Base-by-base conservation (phyloP, 371 early-diverging fungal species). In the Mortierella sp. region DNA sequence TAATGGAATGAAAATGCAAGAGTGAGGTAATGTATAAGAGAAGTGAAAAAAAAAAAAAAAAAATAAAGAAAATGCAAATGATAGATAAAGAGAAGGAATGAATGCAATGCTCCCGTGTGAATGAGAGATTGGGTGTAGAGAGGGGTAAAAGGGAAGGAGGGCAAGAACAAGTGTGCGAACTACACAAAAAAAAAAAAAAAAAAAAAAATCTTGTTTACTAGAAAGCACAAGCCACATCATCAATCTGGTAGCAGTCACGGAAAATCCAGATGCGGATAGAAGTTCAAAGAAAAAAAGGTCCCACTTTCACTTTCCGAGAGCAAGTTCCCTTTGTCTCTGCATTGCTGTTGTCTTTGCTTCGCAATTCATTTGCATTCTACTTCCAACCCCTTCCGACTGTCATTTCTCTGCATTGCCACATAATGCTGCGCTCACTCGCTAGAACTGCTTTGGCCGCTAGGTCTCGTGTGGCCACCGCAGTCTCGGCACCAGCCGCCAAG, bases 341-440 rank as follows among this genome's bases (percentile, higher is more conserved):
- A 55, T 55, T 55, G 55, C 55, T 52, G 52, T 52, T 52, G 20
- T 52, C 52, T 45, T 35, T 32, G 28, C 24, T 52, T 32, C 62
- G 52, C 37, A 18, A 43, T 58, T 37, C 35, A 1, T 47, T 63
- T 58, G 28, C 40, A 5, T 43, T 66, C 40, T 57, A 11, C 51
- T 52, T 32, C 37, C 57, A 39, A 47, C 30, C 55, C 32, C 66
- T 60, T 57, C 30, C 55, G 24, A 24, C 52, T n/a, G 24, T 55
- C 18, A 26, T 43, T 66, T 12, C 22, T 51, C 54, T 55, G 22
- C 16, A 20, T 1, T 20, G 14, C n/a, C 60, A 60, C 24, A 32
- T 18, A 49, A 80, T 80, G 80, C 54, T 80, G 66, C 80, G 80
- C 66, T 80, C 80, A 10, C 66, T 80, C 40, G 64, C 80, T 37